Conservation (phyloP, 2,329 filamentous ascomycete genomes). For the Microsporum ferrugineum region DNA sequence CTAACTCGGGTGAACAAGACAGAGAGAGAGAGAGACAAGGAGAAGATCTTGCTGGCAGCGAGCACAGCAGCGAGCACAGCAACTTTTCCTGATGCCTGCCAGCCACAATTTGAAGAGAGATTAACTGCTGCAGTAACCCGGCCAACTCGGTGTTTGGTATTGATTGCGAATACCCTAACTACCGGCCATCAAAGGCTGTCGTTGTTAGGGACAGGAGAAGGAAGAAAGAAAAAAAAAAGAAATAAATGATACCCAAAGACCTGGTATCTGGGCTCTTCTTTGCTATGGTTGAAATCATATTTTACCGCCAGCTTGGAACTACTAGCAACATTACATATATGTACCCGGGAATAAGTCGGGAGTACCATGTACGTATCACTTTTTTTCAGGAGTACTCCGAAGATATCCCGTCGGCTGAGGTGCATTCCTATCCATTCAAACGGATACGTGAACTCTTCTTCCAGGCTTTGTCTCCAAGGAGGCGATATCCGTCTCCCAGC, state of each 20-base stretch:
- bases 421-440: not conserved
- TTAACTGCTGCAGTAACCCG: not conserved
- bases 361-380: not conserved
- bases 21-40: no score
- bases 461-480: conserved; percentile 57
- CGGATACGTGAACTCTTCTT: conserved; percentile 17
- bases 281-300: not conserved
- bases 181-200: not conserved
- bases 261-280: not conserved
- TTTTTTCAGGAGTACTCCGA: not conserved
- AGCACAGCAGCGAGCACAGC: not conserved
- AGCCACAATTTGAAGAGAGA: not conserved
- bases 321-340: not conserved
- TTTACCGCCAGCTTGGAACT: not conserved
- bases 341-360: not conserved
- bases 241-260: not conserved
- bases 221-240: not conserved
- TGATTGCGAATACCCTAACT: not conserved
- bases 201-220: not conserved
- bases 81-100: not conserved
- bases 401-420: not conserved
- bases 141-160: not conserved
- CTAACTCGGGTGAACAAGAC: not conserved
- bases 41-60: not conserved
- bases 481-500: conserved; percentile 56